These are phyloP conservation scores for Wallacemonas sp. DNA, from an alignment of 208 protist species.

Conservation along the genomic window DNA sequence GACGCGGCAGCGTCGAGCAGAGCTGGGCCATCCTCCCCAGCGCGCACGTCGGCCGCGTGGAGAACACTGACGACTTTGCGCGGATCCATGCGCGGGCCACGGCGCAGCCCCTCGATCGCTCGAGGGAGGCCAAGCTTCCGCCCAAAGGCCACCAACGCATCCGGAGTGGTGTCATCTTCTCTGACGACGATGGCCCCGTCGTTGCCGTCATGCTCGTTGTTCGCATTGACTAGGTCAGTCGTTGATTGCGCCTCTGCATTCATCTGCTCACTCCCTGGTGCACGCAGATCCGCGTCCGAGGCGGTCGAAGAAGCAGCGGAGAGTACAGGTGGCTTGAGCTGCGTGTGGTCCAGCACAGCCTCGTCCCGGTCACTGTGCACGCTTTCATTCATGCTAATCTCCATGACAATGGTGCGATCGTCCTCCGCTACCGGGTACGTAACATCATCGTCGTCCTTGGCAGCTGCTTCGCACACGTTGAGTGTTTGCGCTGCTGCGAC, in stretches of 20 bases:
- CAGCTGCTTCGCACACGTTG: neutral
- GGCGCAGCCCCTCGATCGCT: slow-evolving; percentile 50
- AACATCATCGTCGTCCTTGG: neutral
- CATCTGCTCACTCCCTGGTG: no score
- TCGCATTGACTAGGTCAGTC: no score
- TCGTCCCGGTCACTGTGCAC: no score
- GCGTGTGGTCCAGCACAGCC: no score
- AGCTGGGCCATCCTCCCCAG: slow-evolving; percentile 3
- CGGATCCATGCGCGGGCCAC: slow-evolving; percentile 68
- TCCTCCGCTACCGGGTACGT: neutral
- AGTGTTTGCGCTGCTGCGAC: no score
- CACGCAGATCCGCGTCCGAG: no score
- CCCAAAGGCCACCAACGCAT: neutral
- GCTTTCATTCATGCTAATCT: slow-evolving; percentile 2
- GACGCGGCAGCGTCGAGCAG: no score
- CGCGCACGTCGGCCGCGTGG: neutral
- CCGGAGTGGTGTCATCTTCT: neutral
- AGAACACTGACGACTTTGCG: slow-evolving; percentile 48
- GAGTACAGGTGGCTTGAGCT: no score
- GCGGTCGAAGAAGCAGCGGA: neutral
- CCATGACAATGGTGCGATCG: slow-evolving; percentile 1
- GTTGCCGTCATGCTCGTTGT: neutral
- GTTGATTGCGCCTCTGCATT: no score
- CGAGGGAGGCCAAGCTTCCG: slow-evolving; percentile 33
- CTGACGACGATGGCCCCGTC: neutral